Base-by-base conservation (phyloP, 441 rosid genomes). In the Isatis lusitanica region DNA sequence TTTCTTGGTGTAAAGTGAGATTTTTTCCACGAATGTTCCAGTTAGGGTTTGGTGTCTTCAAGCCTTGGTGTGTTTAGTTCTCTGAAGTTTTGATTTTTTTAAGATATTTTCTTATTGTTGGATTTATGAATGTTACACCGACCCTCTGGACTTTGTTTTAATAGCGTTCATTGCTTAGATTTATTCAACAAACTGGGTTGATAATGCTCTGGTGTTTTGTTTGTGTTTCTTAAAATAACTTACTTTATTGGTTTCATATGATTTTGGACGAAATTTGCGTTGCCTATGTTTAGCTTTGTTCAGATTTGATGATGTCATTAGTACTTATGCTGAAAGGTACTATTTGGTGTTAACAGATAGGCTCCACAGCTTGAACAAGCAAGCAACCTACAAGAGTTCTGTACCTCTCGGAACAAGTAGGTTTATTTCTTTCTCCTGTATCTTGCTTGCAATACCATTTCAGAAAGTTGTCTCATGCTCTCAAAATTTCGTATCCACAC, bases 311-410 rank as follows among this genome's bases (percentile, higher is more conserved):
- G 16, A 44, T 44, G 43, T 30, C 59, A 33, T 33, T 33, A 33
- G 36, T 71, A 67, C 26, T 10, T 40, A 72, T 31, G 33, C 26
- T 55, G n/a, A 55, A 30, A 44, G 42, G 8, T 10, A 56, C 15
- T 39, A 21, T 43, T 46, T 63, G 76, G 15, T 42, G 26, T 35
- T 6, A 35, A 47, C 81, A 94, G 97, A 61, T 92, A 94, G 96
- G 97, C 97, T 17, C 96, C 98, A 0, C 94, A 88, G 85, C 90
- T 94, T n/a, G 97, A 90, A 70, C 97, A 88, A 86, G 90, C 90
- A 9, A 85, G n/a, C 95, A 85, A n/a, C 93, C 52, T 86, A 87
- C 85, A 92, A 94, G 91, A 94, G 90, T 85, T 44, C 91, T 94
- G 11, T 94, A 91, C 82, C 88, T 94, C 43, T 94, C 98, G n/a